These are phyloP conservation scores for Fomitopsis pulvina DNA, from an alignment of 768 basidiomycete genomes.

Conservation along the genomic window DNA sequence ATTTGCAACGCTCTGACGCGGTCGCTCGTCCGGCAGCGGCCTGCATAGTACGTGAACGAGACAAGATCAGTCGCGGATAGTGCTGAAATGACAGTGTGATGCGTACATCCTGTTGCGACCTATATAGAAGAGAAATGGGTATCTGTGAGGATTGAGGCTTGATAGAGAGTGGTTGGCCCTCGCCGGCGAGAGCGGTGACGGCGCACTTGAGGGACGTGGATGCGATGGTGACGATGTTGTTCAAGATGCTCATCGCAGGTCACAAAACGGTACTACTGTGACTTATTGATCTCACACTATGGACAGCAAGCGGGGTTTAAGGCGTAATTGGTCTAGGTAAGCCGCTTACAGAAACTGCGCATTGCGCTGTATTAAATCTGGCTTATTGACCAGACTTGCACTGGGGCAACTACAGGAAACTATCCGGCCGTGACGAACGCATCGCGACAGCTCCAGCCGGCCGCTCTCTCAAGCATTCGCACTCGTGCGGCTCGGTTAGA, in stretches of 20 bases:
- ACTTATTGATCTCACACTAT: not conserved
- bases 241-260: not conserved
- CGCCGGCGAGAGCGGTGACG: conserved; percentile 17
- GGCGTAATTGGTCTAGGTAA: too few relatives aligned
- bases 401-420: too few relatives aligned
- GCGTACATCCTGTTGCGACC: conserved; percentile 11
- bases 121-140: not conserved
- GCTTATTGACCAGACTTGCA: too few relatives aligned
- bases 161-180: conserved; percentile 7
- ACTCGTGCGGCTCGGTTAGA: too few relatives aligned
- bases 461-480: too few relatives aligned
- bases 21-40: conserved; percentile 85
- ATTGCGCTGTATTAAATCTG: too few relatives aligned
- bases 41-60: conserved; percentile 27
- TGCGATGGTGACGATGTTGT: not conserved
- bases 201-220: not conserved
- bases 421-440: too few relatives aligned
- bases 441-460: too few relatives aligned
- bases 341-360: too few relatives aligned
- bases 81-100: conserved; percentile 2
- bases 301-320: too few relatives aligned
- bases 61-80: not conserved
- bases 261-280: not conserved
- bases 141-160: not conserved
- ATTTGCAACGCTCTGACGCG: conserved; percentile 82